Conservation (phyloP, 805 yeast species). For the Starmerella geochares region DNA sequence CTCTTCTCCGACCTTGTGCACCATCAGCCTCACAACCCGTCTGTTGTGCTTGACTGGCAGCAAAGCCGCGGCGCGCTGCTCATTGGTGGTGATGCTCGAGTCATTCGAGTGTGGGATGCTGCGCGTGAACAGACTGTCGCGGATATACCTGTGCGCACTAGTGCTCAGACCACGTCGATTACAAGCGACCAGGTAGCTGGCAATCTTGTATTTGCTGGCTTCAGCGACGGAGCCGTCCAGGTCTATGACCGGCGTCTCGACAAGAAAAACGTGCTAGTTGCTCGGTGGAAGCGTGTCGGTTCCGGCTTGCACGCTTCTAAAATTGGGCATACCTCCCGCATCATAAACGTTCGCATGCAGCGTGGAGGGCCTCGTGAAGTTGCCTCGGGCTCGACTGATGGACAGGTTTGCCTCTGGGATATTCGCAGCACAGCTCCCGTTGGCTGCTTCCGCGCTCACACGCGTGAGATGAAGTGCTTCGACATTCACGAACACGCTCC, state of each 20-base stretch:
- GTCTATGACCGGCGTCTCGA: conserved; percentile 85
- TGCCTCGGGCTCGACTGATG: conserved; percentile 68
- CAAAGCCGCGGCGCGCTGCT: conserved; percentile 84
- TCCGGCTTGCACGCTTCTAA: background rate
- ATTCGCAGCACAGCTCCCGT: conserved; percentile 63
- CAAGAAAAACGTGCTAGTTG: conserved; percentile 74
- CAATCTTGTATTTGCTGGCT: conserved; percentile 79
- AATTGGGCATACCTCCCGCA: conserved; percentile 40
- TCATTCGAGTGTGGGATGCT: conserved; percentile 92
- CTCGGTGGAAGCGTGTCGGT: conserved; percentile 49
- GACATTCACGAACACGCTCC: conserved; percentile 97
- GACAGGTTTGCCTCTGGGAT: conserved; percentile 83
- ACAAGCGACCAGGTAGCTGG: conserved; percentile 97
- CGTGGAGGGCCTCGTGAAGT: conserved; percentile 91
- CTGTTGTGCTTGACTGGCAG: conserved; percentile 89
- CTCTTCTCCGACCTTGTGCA: conserved; percentile 48
- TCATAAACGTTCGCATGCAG: conserved; percentile 83
- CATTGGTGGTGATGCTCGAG: conserved; percentile 90
- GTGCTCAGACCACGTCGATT: conserved; percentile 75
- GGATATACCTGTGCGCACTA: conserved; percentile 84
- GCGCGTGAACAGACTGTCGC: conserved; percentile 77
- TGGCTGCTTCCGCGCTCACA: conserved; percentile 48
- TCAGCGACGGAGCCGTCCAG: conserved; percentile 78
- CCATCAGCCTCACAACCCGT: conserved; percentile 31
- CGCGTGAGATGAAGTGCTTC: conserved; percentile 50